phyloP scores from a whole-genome alignment of 805 yeast genomes.

The Candida insectalens region DNA sequence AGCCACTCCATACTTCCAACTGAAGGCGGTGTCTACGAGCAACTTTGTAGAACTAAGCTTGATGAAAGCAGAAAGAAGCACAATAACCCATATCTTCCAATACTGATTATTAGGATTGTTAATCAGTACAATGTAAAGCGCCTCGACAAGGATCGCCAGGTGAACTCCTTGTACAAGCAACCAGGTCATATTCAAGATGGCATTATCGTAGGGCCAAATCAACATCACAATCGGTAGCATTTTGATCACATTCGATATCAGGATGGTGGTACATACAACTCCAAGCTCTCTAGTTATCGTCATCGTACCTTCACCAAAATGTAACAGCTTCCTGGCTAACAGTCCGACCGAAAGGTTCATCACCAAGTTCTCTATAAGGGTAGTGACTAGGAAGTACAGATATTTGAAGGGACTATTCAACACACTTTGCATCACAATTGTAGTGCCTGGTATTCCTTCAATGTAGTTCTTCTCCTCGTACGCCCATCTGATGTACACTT shows the following conservation, averaged over 20 bases:
- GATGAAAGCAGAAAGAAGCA: constrained; percentile 14
- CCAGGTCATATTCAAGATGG: constrained; percentile 34
- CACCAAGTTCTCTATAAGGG: constrained; percentile 26
- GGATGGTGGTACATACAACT: constrained; percentile 56
- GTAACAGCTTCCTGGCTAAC: constrained; percentile 13
- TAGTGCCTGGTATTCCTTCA: constrained; percentile 13
- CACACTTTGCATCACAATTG: constrained; percentile 18
- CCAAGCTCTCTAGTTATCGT: background rate
- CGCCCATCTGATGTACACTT: constrained; percentile 89
- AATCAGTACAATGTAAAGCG: constrained; percentile 21
- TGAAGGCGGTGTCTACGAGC: constrained; percentile 13
- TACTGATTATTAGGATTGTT: constrained; percentile 17
- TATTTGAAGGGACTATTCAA: constrained; percentile 40
- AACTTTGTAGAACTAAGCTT: constrained; percentile 14
- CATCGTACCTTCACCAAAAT: constrained; percentile 15
- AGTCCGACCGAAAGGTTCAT: constrained; percentile 7
- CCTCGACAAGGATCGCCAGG: constrained; percentile 22
- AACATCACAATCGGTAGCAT: constrained; percentile 86
- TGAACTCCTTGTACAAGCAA: constrained; percentile 23
- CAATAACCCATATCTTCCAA: constrained; percentile 20
- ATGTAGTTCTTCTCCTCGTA: constrained; percentile 56
- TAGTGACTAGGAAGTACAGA: constrained; percentile 41
- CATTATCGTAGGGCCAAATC: constrained; percentile 94
- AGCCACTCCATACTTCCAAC: constrained; percentile 11
- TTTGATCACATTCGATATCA: constrained; percentile 72